Base-by-base conservation (phyloP, 805 yeast genomes). In the Brettanomyces nanus region DNA sequence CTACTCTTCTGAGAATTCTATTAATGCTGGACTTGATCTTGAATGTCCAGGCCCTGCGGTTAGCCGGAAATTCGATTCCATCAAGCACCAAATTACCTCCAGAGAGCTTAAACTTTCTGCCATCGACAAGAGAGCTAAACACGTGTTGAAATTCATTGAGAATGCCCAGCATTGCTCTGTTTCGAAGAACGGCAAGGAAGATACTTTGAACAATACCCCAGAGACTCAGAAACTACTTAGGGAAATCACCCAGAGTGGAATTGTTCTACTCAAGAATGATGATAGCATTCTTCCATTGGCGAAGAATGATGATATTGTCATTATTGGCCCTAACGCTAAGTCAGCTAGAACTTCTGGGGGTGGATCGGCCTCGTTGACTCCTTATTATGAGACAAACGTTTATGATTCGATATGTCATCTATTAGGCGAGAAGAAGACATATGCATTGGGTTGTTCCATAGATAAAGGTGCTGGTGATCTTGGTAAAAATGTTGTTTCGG, bases 251-350 rank as follows among this genome's bases (percentile, higher is more conserved):
- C 63, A 51, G 13, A 78, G 76, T 36, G 58, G 76, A 2, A 65
- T 72, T 36, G 82, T 77, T 5, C 54, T 77, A 40, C 63, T 77
- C 54, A 75, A 75, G 51, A 77, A 77, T 50, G 75, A 74, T 14
- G 35, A 55, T 31, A 44, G 48, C 3, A 56, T 52, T 3, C 79
- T 53, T 5, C 84, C 84, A 2, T 59, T 77, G 34, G 48, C 59
- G 29, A 67, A 62, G 45, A 40, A 48, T 5, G 65, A 64, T 17
- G 58, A 49, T 4, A 60, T 68, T 25, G 73, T 75, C 1, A 69
- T 77, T 15, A 71, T 77, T 48, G 85, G 84, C 3, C 80, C 81
- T 27, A 73, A 71, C 43, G 80, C 75, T 21, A 71, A 64, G 45
- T 53, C 51, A 33, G 61, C 74, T 5, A 65, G 68, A 29, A 33